phyloP scores from a whole-genome alignment of 2,329 filamentous ascomycete genomes.

The Aspergillus amoenus region DNA sequence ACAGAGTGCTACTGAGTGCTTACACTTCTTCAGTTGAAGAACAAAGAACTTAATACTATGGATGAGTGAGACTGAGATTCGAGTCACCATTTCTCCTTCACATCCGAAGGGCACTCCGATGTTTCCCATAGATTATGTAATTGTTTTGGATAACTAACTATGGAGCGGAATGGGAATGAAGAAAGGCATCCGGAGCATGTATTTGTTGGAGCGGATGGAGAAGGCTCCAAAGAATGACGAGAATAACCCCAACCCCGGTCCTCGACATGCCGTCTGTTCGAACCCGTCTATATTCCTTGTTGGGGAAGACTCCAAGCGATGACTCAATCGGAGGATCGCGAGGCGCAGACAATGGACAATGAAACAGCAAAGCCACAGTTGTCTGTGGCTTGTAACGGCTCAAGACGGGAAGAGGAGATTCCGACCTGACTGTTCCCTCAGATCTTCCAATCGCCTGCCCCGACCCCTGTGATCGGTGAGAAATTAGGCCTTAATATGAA shows the following conservation, averaged over 20 bases:
- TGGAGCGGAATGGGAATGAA: neutral
- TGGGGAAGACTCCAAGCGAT: neutral
- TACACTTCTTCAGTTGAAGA: neutral
- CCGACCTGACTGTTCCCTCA: neutral
- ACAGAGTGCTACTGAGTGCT: neutral
- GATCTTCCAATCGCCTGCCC: neutral
- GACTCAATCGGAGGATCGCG: neutral
- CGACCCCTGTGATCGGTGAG: neutral
- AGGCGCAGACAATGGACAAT: neutral
- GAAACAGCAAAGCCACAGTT: slow-evolving; percentile 1
- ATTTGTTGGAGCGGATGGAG: neutral
- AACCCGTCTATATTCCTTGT: neutral
- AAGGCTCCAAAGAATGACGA: neutral
- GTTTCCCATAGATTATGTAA: neutral
- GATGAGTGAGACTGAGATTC: neutral
- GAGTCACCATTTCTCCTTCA: neutral
- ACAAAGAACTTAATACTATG: neutral
- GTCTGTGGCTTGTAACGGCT: slow-evolving; percentile 1
- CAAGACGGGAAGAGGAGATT: neutral
- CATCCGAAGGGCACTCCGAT: neutral
- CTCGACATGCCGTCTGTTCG: neutral
- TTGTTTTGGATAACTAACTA: neutral
- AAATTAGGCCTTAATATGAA: neutral
- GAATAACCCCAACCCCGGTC: no score
- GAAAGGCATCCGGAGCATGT: neutral